Evolutionary conservation across 176 grass and related monocot genomes (phyloP).

Genomic region (Eleusine coracana): DNA sequence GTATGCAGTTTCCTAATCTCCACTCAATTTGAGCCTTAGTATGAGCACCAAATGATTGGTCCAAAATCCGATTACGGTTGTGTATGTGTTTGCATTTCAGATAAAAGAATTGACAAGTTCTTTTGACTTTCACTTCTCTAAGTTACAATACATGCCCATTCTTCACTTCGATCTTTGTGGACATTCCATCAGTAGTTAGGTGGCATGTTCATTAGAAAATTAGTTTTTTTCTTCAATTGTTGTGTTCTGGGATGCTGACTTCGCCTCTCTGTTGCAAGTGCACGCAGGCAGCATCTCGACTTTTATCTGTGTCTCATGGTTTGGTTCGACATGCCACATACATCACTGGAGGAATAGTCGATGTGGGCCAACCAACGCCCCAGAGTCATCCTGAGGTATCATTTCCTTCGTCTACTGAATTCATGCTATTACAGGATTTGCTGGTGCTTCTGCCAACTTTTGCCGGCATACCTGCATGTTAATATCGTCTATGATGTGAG

Average conservation of each 20-base stretch:
- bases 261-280: constrained; percentile 5
- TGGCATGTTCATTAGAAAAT: not conserved
- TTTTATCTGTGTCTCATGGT: constrained; percentile 41
- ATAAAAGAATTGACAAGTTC: constrained; percentile 3
- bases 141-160: not conserved
- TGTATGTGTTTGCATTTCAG: not conserved
- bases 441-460: constrained; percentile 6
- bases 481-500: not conserved
- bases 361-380: constrained; percentile 83
- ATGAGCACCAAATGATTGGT: not conserved
- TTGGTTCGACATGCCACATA: constrained; percentile 39
- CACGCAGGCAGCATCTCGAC: constrained; percentile 44
- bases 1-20: not conserved
- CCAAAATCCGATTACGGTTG: not conserved
- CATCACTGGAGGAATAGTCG: constrained; percentile 32
- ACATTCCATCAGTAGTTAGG: not conserved
- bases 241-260: constrained; percentile 20
- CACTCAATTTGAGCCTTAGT: constrained; percentile 1
- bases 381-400: constrained; percentile 78
- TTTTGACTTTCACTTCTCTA: not conserved
- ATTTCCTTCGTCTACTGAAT: not conserved
- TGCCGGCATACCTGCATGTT: not conserved
- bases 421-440: not conserved
- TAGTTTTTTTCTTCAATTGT: not conserved
- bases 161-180: not conserved